phyloP scores from a whole-genome alignment of 2,329 filamentous ascomycete genomes.

The Tolypocladium pustulatum region DNA sequence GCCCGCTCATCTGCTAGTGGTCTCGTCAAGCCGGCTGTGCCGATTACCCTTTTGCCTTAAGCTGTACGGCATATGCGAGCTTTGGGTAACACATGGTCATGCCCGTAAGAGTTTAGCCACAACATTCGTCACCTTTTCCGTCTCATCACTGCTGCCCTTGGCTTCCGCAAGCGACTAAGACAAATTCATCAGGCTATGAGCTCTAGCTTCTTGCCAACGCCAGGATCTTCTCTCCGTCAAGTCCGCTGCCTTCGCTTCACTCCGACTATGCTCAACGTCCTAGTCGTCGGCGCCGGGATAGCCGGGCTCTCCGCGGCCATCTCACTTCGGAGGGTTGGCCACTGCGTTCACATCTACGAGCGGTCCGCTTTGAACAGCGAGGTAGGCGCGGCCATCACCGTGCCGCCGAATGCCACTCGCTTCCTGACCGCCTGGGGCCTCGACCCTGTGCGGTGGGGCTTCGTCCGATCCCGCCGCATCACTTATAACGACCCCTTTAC shows the following conservation, averaged over 20 bases:
- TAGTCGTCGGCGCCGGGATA: constrained; percentile 26
- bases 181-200: neutral
- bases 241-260: neutral
- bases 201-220: too few relatives aligned
- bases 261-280: constrained; percentile 14
- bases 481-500: constrained; percentile 14
- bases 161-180: neutral
- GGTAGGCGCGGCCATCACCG: constrained; percentile 26
- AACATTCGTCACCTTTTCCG: neutral
- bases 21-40: neutral
- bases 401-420: constrained; percentile 26
- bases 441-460: constrained; percentile 15
- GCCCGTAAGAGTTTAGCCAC: neutral
- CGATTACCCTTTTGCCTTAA: neutral
- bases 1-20: neutral
- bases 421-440: constrained; percentile 25
- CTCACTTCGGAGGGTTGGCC: constrained; percentile 22
- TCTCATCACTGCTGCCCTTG: neutral
- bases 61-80: neutral
- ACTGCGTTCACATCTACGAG: constrained; percentile 24
- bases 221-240: neutral
- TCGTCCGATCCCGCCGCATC: constrained; percentile 13
- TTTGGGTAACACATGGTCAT: neutral
- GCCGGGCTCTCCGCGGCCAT: constrained; percentile 23
- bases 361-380: constrained; percentile 24